Evolutionary conservation across 352 stramenopile species (phyloP).

Genomic region (Phytophthora boehmeriae): DNA sequence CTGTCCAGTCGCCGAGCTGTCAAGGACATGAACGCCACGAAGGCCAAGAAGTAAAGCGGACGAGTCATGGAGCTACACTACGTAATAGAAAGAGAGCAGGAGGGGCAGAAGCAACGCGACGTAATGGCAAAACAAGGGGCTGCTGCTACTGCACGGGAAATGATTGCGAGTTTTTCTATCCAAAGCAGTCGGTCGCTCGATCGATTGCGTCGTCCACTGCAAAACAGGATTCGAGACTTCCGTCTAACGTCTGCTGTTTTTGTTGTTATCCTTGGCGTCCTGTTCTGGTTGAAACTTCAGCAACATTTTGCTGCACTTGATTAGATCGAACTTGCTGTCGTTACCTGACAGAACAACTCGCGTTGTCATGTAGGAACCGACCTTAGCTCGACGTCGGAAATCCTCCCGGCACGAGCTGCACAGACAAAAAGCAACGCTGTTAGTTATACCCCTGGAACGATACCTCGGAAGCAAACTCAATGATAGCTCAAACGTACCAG

Average conservation of each 20-base stretch:
- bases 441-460: neutral
- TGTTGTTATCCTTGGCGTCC: neutral
- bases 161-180: neutral
- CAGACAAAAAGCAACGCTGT: conserved; percentile 7
- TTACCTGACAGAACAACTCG: conserved; percentile 10
- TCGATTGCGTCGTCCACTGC: neutral
- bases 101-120: neutral
- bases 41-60: conserved; percentile 83
- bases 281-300: conserved; percentile 2
- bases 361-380: neutral
- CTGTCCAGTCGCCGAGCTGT: conserved; percentile 74
- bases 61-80: neutral
- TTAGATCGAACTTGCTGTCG: conserved; percentile 1
- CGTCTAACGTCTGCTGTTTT: neutral
- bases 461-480: neutral
- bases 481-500: conserved; percentile 59
- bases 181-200: neutral
- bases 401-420: conserved; percentile 80
- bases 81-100: conserved; percentile 19
- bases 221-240: neutral
- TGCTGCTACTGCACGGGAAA: conserved; percentile 5
- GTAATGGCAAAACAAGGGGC: conserved; percentile 14
- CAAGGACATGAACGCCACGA: conserved; percentile 78
- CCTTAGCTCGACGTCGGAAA: conserved; percentile 52
- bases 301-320: neutral